Base-by-base conservation (phyloP, 495 filamentous ascomycete species). In the Xylaria flabelliformis region DNA sequence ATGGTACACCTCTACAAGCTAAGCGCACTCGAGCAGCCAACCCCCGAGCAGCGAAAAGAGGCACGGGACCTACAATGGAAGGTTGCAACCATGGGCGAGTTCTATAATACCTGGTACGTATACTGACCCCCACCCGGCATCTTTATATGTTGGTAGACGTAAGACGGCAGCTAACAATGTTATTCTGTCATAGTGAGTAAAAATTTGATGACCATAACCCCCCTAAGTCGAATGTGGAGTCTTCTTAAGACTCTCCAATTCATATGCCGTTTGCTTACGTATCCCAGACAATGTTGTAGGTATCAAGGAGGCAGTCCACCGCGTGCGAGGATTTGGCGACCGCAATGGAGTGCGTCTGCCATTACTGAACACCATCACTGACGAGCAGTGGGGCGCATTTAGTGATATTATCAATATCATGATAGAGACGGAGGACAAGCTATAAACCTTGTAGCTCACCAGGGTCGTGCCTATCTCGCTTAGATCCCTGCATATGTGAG, bases 31-130 rank as follows among this genome's bases (percentile, higher is more conserved):
- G 65, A 67, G 65, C 65, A 67, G 65, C 65, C 65, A 26, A 67
- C 50, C 34, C 65, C 65, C 6, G 65, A 41, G 34, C 65, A 67
- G 50, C 51, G 36, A 56, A 70, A 63, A 36, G 55, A 70, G 26
- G 58, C 67, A 15, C 65, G 65, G 10, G 50, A 67, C 32, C 42
- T 70, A 17, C 67, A 59, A 48, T 70, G 58, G 55, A 70, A 70
- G 41, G 67, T 70, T n/a, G 67, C 67, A 39, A 63, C 67, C 3
- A 70, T 63, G 67, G 67, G 55, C 29, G 67, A 70, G 24, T 70
- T 62, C 26, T 70, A 70, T 39, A 70, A 62, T 70, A 36, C 67
- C n/a, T 70, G 67, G 65, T 67, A 67, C 26, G 65, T 55, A 56
- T 24, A 34, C 4, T 55, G 41, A 19, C 26, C 21, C 21, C 9